Percentiles rank a stretch among this genome's conserved stretches.
Evolutionary conservation across 331 rosid species (phyloP).

Genomic region (Rosa hybrid): DNA sequence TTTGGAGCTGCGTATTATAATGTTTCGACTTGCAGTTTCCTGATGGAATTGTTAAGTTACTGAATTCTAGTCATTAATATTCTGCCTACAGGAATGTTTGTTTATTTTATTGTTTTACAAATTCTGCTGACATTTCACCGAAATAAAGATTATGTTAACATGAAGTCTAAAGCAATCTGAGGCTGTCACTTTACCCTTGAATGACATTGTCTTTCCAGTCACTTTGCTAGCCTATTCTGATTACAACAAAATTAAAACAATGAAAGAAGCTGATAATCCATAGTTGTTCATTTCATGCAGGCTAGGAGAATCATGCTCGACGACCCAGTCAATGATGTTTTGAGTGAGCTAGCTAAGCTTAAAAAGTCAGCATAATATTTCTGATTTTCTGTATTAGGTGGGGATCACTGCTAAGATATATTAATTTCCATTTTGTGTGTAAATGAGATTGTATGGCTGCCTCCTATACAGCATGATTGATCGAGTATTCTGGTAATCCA

Average conservation of each 20-base stretch:
- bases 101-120: not conserved
- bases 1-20: not conserved
- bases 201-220: not conserved
- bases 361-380: constrained; percentile 36
- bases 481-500: constrained; percentile 1
- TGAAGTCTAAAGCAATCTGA: not conserved
- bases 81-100: not conserved
- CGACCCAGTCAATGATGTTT: constrained; percentile 47
- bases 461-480: constrained; percentile 7
- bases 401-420: constrained; percentile 36
- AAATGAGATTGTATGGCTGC: constrained; percentile 7
- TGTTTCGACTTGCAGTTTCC: not conserved
- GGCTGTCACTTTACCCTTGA: not conserved
- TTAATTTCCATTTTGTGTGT: constrained; percentile 18
- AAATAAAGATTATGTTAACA: not conserved
- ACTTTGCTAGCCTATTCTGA: constrained; percentile 12
- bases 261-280: not conserved
- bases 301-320: constrained; percentile 40
- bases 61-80: not conserved
- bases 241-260: not conserved
- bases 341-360: constrained; percentile 60
- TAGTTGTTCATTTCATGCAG: constrained; percentile 41
- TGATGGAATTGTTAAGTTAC: not conserved
- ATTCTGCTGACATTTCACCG: not conserved
- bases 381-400: constrained; percentile 8